These are phyloP conservation scores for Wickerhamiella infanticola DNA, from an alignment of 1,139 yeast species.

Conservation along the genomic window DNA sequence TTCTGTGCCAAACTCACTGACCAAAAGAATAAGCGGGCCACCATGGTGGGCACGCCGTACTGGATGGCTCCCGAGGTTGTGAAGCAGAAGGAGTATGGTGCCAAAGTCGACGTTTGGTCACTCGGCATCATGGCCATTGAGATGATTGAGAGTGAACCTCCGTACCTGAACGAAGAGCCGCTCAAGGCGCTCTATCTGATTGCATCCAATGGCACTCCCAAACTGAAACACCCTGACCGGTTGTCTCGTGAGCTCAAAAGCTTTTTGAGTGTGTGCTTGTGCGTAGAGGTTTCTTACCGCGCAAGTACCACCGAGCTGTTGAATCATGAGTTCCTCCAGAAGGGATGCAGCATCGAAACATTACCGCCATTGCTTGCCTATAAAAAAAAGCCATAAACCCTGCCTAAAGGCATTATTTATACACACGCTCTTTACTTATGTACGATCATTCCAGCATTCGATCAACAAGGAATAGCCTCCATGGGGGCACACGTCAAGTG, in stretches of 20 bases:
- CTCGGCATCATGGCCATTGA: constrained; percentile 96
- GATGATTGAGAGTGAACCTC: constrained; percentile 98
- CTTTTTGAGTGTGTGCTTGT: constrained; percentile 78
- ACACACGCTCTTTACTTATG: neutral
- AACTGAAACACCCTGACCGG: constrained; percentile 71
- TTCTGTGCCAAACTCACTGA: constrained; percentile 94
- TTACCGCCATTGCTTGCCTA: constrained; percentile 59
- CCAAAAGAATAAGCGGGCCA: constrained; percentile 83
- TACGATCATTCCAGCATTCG: neutral
- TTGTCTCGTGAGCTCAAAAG: constrained; percentile 68
- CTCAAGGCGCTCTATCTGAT: constrained; percentile 73
- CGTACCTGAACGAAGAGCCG: constrained; percentile 92
- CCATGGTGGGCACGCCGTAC: constrained; percentile 98
- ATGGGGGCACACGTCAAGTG: too few species aligned
- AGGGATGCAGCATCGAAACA: constrained; percentile 54
- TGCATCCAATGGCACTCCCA: constrained; percentile 96
- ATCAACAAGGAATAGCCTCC: too few species aligned
- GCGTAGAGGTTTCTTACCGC: constrained; percentile 87
- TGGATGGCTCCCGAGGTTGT: constrained; percentile 99
- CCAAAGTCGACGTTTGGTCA: constrained; percentile 96
- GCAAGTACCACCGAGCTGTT: constrained; percentile 82
- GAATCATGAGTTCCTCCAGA: constrained; percentile 61
- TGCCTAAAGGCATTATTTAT: too few species aligned
- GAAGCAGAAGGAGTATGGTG: constrained; percentile 90
- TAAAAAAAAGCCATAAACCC: constrained; percentile 26